Percentiles rank a stretch among this genome's conserved stretches.
phyloP scores from a whole-genome alignment of 306 rosid genomes.

The Medicago ruthenica region DNA sequence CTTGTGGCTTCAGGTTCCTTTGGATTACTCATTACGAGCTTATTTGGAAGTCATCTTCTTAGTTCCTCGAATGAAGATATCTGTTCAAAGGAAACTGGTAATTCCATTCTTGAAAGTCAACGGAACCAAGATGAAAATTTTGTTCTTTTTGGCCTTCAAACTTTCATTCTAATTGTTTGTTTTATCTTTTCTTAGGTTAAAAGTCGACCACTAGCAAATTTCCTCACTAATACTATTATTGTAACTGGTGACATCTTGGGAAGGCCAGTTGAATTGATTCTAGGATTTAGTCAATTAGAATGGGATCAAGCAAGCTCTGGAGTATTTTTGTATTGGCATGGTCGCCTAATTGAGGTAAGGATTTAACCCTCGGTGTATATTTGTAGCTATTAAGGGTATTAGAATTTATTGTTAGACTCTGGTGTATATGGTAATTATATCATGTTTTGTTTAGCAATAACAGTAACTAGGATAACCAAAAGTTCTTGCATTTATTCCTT shows the following conservation, averaged over 20 bases:
- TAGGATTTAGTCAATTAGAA: conserved; percentile 59
- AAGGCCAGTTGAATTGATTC: conserved; percentile 47
- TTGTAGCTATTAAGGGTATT: neutral
- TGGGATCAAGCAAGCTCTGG: conserved; percentile 68
- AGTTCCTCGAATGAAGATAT: conserved; percentile 65
- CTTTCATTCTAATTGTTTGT: conserved; percentile 30
- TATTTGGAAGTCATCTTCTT: conserved; percentile 66
- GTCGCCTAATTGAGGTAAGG: conserved; percentile 69
- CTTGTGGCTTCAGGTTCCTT: conserved; percentile 51
- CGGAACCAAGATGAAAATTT: neutral
- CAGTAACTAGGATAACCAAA: neutral
- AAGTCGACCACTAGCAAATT: conserved; percentile 57
- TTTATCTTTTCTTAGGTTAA: conserved; percentile 53
- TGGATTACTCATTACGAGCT: conserved; percentile 64
- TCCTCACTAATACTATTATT: conserved; percentile 53
- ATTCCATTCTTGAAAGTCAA: conserved; percentile 34
- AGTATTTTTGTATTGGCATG: conserved; percentile 65
- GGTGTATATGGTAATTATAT: neutral
- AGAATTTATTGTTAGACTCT: neutral
- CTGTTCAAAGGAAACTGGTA: conserved; percentile 62
- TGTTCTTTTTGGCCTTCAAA: neutral
- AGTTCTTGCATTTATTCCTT: neutral
- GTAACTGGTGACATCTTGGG: conserved; percentile 49
- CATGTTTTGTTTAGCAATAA: neutral
- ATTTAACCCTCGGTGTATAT: conserved; percentile 10